Conservation (phyloP, 768 basidiomycete genomes). For the Auricularia auricula-judae region DNA sequence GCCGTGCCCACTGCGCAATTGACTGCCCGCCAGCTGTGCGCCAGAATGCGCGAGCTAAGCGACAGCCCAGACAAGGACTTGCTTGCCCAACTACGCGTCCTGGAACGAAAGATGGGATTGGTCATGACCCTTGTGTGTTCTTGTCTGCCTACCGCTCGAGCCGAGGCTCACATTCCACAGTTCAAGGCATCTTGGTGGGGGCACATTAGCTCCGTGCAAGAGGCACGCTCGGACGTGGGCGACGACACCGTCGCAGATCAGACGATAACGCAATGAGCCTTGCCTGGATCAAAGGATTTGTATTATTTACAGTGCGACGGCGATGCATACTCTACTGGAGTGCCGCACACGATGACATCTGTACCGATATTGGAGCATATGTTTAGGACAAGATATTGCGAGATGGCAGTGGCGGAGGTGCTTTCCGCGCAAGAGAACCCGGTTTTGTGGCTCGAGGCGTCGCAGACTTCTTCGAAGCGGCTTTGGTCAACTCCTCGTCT, state of each 20-base stretch:
- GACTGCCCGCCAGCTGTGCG: not conserved
- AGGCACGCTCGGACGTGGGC: not conserved
- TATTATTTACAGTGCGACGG: not conserved
- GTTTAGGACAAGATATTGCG: not conserved
- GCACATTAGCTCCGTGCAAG: not conserved
- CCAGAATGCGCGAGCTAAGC: not conserved
- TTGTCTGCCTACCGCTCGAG: not conserved
- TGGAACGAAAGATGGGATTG: not conserved
- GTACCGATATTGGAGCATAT: not conserved
- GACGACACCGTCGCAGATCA: not conserved
- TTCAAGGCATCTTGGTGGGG: slow-evolving; percentile 1
- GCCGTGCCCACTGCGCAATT: not conserved
- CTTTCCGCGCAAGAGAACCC: not conserved
- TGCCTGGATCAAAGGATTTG: not conserved
- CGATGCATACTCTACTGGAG: not conserved
- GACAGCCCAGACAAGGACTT: not conserved
- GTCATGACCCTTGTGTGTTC: not conserved
- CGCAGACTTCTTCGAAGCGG: slow-evolving; percentile 8
- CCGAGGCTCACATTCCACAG: not conserved
- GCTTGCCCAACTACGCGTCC: not conserved
- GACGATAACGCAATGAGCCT: not conserved
- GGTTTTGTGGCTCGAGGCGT: not conserved
- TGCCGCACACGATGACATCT: not conserved
- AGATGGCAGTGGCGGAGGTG: not conserved
- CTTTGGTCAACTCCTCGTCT: slow-evolving; percentile 68